Evolutionary conservation across 495 filamentous ascomycete species (phyloP).

Genomic region (Aspergillus incahuasiensis): DNA sequence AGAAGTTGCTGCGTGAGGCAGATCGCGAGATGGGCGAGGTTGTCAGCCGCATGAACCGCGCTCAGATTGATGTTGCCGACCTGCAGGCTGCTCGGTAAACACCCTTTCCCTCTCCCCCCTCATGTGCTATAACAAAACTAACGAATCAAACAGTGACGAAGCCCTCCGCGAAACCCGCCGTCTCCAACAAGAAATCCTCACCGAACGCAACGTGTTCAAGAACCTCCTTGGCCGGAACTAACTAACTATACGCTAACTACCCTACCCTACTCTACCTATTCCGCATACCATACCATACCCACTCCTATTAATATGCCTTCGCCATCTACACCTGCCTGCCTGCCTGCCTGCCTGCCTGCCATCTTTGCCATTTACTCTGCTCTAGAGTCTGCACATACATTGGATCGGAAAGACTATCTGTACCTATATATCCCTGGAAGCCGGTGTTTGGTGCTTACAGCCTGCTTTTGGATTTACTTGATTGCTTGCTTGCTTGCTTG

Average conservation of each 20-base stretch:
- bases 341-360: neutral
- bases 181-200: conserved; percentile 60
- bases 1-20: conserved; percentile 73
- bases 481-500: neutral
- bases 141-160: conserved; percentile 60
- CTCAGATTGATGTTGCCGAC: conserved; percentile 90
- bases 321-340: neutral
- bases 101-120: conserved; percentile 13
- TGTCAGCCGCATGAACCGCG: conserved; percentile 83
- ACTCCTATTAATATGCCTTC: neutral
- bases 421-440: conserved; percentile 9
- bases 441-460: conserved; percentile 1
- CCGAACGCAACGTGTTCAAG: conserved; percentile 54
- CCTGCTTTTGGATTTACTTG: neutral
- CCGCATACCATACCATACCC: neutral
- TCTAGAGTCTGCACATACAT: neutral
- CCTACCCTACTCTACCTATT: conserved; percentile 3
- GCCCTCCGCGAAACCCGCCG: conserved; percentile 76
- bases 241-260: too few relatives aligned
- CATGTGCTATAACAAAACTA: conserved; percentile 20
- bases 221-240: conserved; percentile 29
- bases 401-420: neutral
- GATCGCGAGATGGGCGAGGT: conserved; percentile 95
- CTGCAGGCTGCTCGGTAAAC: conserved; percentile 80
- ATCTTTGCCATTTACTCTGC: neutral